Evolutionary conservation across 208 protist genomes (phyloP).

Genomic region (Zelonia costaricensis): DNA sequence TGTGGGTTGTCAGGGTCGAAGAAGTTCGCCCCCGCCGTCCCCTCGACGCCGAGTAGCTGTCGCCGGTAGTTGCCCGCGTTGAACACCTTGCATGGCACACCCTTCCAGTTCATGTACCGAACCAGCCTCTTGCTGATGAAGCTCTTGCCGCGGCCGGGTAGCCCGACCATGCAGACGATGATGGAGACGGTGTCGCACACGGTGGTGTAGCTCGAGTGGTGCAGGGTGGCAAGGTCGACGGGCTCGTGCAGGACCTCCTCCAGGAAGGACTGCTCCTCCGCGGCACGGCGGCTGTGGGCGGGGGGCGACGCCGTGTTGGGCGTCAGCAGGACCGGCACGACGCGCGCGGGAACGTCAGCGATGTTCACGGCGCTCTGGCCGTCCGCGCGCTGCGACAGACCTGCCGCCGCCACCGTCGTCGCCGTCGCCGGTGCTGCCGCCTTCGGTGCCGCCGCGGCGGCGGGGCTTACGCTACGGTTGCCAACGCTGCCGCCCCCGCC

Average conservation of each 20-base stretch:
- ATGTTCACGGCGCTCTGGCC: too few relatives aligned
- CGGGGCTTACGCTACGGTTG: too few relatives aligned
- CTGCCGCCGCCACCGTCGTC: too few relatives aligned
- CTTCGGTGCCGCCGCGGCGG: too few relatives aligned
- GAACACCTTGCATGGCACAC: slow-evolving; percentile 86
- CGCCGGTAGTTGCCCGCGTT: slow-evolving; percentile 90
- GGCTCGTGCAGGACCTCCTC: slow-evolving; percentile 18
- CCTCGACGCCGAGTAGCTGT: slow-evolving; percentile 77
- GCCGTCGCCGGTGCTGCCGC: too few relatives aligned
- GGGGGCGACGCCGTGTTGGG: background rate
- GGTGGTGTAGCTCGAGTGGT: slow-evolving; percentile 79
- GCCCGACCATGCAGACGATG: slow-evolving; percentile 89
- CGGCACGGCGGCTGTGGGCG: background rate
- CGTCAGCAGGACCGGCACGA: too few relatives aligned
- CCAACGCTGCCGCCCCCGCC: too few relatives aligned
- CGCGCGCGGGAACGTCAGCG: too few relatives aligned
- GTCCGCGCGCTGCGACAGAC: too few relatives aligned
- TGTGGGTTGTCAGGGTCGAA: slow-evolving; percentile 81
- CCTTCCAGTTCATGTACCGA: slow-evolving; percentile 93
- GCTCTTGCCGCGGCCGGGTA: slow-evolving; percentile 89
- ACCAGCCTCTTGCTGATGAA: slow-evolving; percentile 83
- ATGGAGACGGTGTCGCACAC: slow-evolving; percentile 75
- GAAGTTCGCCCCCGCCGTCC: slow-evolving; percentile 62
- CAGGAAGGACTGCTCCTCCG: slow-evolving; percentile 20
- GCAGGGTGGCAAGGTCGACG: slow-evolving; percentile 13